phyloP scores from a whole-genome alignment of 2,329 filamentous ascomycete genomes.

The Bretziella fagacearum region DNA sequence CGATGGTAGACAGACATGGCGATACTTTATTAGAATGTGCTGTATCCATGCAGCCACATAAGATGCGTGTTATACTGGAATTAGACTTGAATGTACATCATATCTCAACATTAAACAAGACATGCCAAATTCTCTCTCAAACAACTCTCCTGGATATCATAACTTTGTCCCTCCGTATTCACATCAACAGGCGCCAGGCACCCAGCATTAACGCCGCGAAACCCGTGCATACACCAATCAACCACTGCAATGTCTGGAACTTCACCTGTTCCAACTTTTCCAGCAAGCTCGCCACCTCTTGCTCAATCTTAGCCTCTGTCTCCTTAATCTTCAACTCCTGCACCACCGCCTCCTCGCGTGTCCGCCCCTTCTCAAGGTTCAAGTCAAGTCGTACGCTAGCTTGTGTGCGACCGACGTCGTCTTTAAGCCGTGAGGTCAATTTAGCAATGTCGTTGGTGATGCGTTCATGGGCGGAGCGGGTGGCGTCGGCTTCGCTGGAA shows the following conservation, averaged over 20 bases:
- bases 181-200: constrained; percentile 57
- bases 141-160: background rate
- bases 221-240: constrained; percentile 69
- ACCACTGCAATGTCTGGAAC: constrained; percentile 94
- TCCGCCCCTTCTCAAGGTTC: constrained; percentile 91
- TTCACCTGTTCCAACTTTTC: constrained; percentile 95
- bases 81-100: too few species aligned
- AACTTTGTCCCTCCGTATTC: constrained; percentile 5
- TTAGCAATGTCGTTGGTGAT: constrained; percentile 91
- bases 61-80: too few species aligned
- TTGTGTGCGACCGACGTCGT: constrained; percentile 89
- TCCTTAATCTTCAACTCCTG: constrained; percentile 98
- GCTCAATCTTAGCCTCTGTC: constrained; percentile 95
- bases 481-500: constrained; percentile 76
- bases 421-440: constrained; percentile 70
- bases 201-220: constrained; percentile 50
- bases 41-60: too few species aligned
- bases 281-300: constrained; percentile 77
- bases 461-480: constrained; percentile 76
- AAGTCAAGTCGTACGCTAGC: constrained; percentile 82
- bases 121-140: too few species aligned
- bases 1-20: too few species aligned
- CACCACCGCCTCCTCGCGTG: constrained; percentile 85
- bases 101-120: too few species aligned
- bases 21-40: too few species aligned